Percentiles rank a stretch among this genome's conserved stretches.
These are phyloP conservation scores for Mycena rosella DNA, from an alignment of 768 basidiomycete genomes.

Conservation along the genomic window DNA sequence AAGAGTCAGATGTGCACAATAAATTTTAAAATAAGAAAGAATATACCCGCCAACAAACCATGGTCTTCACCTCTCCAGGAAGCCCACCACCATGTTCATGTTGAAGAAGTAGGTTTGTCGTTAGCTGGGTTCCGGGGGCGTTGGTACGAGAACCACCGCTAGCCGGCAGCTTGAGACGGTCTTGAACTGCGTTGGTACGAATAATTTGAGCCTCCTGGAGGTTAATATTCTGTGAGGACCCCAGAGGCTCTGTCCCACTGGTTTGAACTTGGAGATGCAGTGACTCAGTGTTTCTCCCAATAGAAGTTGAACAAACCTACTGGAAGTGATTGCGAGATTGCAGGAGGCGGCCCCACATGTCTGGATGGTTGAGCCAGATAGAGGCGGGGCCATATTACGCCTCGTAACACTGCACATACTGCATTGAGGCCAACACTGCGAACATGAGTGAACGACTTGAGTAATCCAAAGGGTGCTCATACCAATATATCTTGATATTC, in stretches of 20 bases:
- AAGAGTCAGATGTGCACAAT: too few relatives aligned
- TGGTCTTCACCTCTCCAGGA: not conserved
- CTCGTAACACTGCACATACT: not conserved
- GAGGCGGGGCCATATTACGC: not conserved
- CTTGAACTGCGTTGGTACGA: not conserved
- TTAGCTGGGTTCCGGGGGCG: not conserved
- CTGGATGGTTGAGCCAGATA: not conserved
- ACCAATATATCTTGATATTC: slow-evolving; percentile 3
- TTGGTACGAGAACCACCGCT: not conserved
- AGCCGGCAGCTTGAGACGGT: not conserved
- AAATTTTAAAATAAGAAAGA: not conserved
- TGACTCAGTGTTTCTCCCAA: not conserved
- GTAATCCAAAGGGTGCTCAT: not conserved
- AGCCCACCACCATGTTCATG: slow-evolving; percentile 2
- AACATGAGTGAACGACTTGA: too few relatives aligned
- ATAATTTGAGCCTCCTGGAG: not conserved
- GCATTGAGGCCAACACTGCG: slow-evolving; percentile 7
- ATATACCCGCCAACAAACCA: not conserved
- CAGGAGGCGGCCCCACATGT: not conserved
- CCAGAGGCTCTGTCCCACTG: not conserved
- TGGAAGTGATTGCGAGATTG: not conserved
- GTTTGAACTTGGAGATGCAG: not conserved
- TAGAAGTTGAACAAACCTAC: not conserved
- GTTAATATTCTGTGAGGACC: not conserved
- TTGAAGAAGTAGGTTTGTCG: not conserved